Conservation (phyloP, 305 asterid genomes). For the Solanum hybrid region DNA sequence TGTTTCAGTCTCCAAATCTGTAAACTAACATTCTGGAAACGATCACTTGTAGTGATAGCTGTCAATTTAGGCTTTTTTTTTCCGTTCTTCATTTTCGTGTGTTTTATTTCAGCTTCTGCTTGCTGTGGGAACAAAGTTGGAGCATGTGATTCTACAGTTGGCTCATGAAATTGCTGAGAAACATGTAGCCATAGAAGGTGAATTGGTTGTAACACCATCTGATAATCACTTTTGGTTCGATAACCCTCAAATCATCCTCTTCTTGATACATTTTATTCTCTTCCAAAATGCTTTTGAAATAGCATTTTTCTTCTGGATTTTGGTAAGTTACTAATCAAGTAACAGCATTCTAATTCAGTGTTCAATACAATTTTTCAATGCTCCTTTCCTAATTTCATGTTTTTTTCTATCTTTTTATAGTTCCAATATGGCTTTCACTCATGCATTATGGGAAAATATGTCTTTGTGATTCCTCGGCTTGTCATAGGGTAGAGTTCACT, state of each 20-base stretch:
- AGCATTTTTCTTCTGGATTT: conserved; percentile 22
- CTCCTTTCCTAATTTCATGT: neutral
- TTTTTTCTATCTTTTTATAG: neutral
- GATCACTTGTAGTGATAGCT: neutral
- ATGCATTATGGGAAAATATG: conserved; percentile 32
- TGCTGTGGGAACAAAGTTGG: conserved; percentile 20
- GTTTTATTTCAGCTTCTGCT: conserved; percentile 13
- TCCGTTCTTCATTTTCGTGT: neutral
- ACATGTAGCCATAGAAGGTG: conserved; percentile 21
- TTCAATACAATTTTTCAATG: neutral
- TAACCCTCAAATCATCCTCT: conserved; percentile 13
- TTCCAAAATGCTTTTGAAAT: conserved; percentile 22
- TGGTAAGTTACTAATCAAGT: conserved; percentile 3
- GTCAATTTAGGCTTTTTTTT: neutral
- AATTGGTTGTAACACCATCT: conserved; percentile 14
- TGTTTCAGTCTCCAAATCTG: neutral
- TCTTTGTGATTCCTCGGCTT: conserved; percentile 26
- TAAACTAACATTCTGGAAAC: neutral
- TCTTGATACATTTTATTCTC: conserved; percentile 14
- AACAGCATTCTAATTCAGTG: neutral
- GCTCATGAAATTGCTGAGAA: conserved; percentile 22
- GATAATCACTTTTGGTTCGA: conserved; percentile 21
- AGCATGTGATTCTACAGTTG: conserved; percentile 14
- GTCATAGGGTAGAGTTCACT: conserved; percentile 23
- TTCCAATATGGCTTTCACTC: conserved; percentile 27